Percentiles rank a stretch among this genome's conserved stretches.
Conservation (phyloP, 176 grass and related monocot genomes). For the Metroxylon sagu region DNA sequence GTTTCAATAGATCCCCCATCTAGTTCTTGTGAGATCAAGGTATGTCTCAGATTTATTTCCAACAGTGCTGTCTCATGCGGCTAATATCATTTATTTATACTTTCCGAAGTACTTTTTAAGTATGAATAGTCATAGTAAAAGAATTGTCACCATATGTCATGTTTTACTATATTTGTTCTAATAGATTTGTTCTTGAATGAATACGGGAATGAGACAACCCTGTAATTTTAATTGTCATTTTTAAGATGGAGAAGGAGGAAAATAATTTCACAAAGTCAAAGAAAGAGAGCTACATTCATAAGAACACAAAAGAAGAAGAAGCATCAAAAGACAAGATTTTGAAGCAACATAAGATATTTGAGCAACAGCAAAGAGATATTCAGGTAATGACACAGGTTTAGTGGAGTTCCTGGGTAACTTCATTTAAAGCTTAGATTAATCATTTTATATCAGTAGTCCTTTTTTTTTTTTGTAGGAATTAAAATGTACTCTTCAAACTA, state of each 20-base stretch:
- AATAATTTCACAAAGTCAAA: conserved; percentile 40
- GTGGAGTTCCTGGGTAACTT: no score
- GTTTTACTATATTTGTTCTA: no score
- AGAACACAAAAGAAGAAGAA: conserved; percentile 35
- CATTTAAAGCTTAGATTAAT: background rate
- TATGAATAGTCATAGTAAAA: no score
- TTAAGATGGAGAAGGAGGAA: conserved; percentile 46
- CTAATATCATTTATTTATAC: no score
- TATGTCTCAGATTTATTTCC: conserved; percentile 14
- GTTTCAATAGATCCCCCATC: conserved; percentile 42
- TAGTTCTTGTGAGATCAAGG: conserved; percentile 52
- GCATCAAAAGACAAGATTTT: conserved; percentile 45
- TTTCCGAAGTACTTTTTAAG: no score
- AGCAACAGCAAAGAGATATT: conserved; percentile 70
- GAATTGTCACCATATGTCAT: no score
- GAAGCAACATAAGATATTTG: conserved; percentile 59
- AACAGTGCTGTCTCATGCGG: no score
- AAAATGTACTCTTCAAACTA: conserved; percentile 51
- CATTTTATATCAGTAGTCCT: conserved; percentile 7
- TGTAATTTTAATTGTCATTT: conserved; percentile 20
- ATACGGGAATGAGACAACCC: no score
- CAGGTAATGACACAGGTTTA: conserved; percentile 28
- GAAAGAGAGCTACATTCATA: conserved; percentile 7
- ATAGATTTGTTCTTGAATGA: no score
- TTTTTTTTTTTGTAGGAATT: conserved; percentile 53